A percentile compares a stretch with the other conserved stretches of the same genome.
Conservation (phyloP, 345 rosid species). For the Syzygium oleosum region DNA sequence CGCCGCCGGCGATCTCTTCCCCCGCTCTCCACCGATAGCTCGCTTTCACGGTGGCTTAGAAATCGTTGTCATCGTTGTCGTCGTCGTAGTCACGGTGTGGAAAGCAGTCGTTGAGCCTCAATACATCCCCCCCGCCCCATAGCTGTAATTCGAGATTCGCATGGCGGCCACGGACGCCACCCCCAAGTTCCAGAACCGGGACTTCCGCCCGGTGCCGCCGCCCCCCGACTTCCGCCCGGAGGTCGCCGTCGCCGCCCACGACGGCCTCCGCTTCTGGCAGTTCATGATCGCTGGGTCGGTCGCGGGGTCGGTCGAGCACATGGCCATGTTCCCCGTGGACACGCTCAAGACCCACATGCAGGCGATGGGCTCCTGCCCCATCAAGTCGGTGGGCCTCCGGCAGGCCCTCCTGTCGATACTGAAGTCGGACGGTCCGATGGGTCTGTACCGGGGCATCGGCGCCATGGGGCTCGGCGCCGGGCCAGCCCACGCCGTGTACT, state of each 20-base stretch:
- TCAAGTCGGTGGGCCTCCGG: conserved; percentile 62
- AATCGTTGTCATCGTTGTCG: background rate
- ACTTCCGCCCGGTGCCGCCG: conserved; percentile 50
- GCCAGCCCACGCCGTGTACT: conserved; percentile 98
- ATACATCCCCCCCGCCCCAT: background rate
- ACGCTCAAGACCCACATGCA: conserved; percentile 97
- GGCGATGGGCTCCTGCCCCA: conserved; percentile 89
- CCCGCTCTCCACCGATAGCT: background rate
- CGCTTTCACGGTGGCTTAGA: background rate
- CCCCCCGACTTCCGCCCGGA: conserved; percentile 62
- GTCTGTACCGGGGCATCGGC: conserved; percentile 82
- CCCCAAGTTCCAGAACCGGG: conserved; percentile 51
- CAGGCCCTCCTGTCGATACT: conserved; percentile 75
- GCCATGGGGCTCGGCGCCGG: conserved; percentile 99
- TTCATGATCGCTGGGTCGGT: conserved; percentile 94
- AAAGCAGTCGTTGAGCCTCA: background rate
- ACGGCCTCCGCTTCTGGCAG: conserved; percentile 82
- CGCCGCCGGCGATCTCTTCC: background rate
- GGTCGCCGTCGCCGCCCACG: conserved; percentile 14
- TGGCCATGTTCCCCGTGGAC: conserved; percentile 99
- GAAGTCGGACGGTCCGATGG: conserved; percentile 57
- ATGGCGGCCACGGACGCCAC: conserved; percentile 44
- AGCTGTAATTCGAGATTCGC: background rate
- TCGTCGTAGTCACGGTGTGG: background rate
- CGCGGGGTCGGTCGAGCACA: conserved; percentile 90